Percentiles rank a stretch among this genome's conserved stretches.
phyloP scores from a whole-genome alignment of 2,329 filamentous ascomycete genomes.

The Alternaria novae-zelandiae region DNA sequence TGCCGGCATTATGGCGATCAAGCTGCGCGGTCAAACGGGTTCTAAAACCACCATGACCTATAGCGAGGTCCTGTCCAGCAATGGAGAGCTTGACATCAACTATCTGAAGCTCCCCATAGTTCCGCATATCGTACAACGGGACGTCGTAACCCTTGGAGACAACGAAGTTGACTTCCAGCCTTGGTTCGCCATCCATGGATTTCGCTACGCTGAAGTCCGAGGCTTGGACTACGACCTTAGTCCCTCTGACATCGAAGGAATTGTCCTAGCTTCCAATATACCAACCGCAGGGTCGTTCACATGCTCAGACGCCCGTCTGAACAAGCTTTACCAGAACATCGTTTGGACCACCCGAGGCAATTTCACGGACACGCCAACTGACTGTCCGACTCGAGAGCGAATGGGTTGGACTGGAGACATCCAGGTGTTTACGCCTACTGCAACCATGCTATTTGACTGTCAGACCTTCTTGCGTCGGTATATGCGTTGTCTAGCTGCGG shows the following conservation, averaged over 20 bases:
- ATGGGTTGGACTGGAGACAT: neutral
- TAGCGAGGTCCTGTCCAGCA: neutral
- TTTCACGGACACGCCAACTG: neutral
- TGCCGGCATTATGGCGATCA: neutral
- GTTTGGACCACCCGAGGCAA: neutral
- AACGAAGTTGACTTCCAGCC: neutral
- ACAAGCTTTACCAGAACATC: neutral
- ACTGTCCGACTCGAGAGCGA: neutral
- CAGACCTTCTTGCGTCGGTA: neutral
- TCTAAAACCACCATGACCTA: neutral
- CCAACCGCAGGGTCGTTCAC: neutral
- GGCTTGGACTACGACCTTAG: neutral
- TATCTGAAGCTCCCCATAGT: neutral
- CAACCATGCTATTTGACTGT: neutral
- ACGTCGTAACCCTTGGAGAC: neutral
- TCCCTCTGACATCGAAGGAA: neutral
- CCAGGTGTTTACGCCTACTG: neutral
- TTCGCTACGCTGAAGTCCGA: neutral
- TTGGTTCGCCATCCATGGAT: neutral
- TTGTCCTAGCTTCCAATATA: neutral
- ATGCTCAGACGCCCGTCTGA: neutral
- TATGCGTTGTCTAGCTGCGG: neutral
- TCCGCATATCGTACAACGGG: neutral
- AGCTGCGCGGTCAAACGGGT: neutral
- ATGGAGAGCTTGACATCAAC: neutral